Evolutionary conservation across 2,329 filamentous ascomycete genomes (phyloP), one percentile per base, ranked within the genome.

Genomic region (Pseudopithomyces maydicus): DNA sequence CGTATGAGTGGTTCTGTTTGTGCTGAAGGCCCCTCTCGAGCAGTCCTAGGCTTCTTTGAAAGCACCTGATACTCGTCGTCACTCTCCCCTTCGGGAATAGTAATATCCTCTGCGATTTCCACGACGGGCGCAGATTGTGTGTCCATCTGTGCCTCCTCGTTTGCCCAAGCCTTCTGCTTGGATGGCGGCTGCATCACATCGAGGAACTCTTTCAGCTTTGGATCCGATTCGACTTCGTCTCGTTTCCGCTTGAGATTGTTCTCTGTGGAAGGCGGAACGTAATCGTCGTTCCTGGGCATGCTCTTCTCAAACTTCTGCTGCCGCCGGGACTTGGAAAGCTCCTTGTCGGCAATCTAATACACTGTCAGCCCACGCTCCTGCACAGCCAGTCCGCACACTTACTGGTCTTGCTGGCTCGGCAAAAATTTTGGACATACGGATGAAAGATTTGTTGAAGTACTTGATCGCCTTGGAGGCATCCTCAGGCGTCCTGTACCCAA

Each of bases 381-480:
- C 29, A 46, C 15, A 4, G 32, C 20, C 54, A 26, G 10, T 23
- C 12, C 54, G 33, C 1, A 47, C 22, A 59, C 85, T 73, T 80
- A 96, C 90, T 58, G 95, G 89, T 74, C 86, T 88, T 55, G 95
- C 95, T 71, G 95, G 80, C 79, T 97, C 93, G 60, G 97, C 95
- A 29, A 84, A 85, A 69, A 99, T 92, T 80, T 89, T 96, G 56
- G 93, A 97, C 90, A 97, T 95, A 68, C 92, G 91, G 69, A 99
- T 92, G 78, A 92, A 99, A 62, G 93, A 89, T 74, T 87, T 91
- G 82, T 99, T 93, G 83, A 97, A 97, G 81, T 97, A 96, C 77
- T 91, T 93, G 74, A 96, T 90, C 43, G 95, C 94, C 71, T 88
- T 86, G 55, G 85, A 82, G 55, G 95, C 95, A 73, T 91, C 89